Evolutionary conservation across 306 rosid genomes (phyloP), one percentile per base, ranked within the genome.

Genomic region (Hippophae tibetana): DNA sequence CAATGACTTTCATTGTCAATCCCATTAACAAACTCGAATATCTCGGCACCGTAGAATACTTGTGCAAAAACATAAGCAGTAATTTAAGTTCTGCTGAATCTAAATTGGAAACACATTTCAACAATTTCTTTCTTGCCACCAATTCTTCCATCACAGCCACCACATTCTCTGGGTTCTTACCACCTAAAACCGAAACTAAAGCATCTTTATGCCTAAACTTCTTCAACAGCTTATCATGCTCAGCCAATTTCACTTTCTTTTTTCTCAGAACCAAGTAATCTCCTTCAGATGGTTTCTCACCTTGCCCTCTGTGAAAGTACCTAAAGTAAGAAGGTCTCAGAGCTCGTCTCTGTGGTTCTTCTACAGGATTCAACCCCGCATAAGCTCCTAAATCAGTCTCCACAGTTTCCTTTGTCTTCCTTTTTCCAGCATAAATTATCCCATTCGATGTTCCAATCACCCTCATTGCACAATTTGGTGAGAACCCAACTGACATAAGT

Each of bases 71-170:
- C 54, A 23, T 63, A 57, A 93, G 58, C 48, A 88, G 69, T 69
- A 76, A 65, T 12, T 75, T 81, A 18, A 92, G 82, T 72, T 84
- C 93, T 68, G 61, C 90, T 10, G 5, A 18, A 72, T 82, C 85
- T 81, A 88, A 72, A 66, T 93, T 80, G 10, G 54, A 63, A 26
- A 79, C 78, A 49, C 87, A 83, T 68, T 69, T 82, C 73, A 88
- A 49, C 66, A 93, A 57, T 50, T 86, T 88, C 86, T 59, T 86
- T 67, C 99, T 84, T 3, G 94, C 78, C 52, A 85, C 85, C 78
- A 90, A 70, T 60, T 90, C 97, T 72, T 90, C 97, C 86, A 83
- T 85, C 58, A 87, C 87, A 6, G 97, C 97, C 63, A 87, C 63
- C 47, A 80, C 92, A 74, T 82, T 71, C 47, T 80, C 97, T 0